phyloP scores from a whole-genome alignment of 163 green algal genomes.

The Scenedesmus sp. region DNA sequence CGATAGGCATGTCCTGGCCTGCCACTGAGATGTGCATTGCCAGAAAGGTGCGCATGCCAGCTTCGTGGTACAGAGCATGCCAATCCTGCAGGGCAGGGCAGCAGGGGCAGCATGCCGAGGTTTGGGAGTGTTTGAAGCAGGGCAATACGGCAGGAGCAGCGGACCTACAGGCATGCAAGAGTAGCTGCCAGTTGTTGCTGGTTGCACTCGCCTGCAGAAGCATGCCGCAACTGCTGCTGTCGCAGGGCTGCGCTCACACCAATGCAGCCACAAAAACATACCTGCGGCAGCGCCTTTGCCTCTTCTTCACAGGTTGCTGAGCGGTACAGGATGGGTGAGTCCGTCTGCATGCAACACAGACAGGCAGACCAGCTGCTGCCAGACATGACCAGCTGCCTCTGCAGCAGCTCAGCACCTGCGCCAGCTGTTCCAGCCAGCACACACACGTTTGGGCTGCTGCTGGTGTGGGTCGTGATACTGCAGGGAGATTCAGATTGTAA shows the following conservation, averaged over 20 bases:
- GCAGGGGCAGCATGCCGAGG: not conserved
- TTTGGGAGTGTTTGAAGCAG: not conserved
- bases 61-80: constrained; percentile 25
- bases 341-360: constrained; percentile 31
- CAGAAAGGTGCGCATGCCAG: constrained; percentile 24
- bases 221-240: not conserved
- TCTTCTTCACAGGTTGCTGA: not conserved
- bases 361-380: constrained; percentile 20
- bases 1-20: constrained; percentile 15
- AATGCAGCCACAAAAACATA: not conserved
- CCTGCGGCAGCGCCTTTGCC: constrained; percentile 26
- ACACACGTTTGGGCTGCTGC: constrained; percentile 27
- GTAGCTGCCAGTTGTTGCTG: too few species aligned
- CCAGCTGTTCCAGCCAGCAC: constrained; percentile 30
- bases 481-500: too few species aligned
- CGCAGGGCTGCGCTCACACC: not conserved
- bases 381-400: constrained; percentile 1
- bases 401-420: constrained; percentile 15
- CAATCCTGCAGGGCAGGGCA: constrained; percentile 6
- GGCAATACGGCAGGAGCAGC: not conserved
- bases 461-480: constrained; percentile 27
- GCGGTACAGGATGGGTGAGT: constrained; percentile 3
- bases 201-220: not conserved
- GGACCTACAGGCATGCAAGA: not conserved
- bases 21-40: constrained; percentile 35